Evolutionary conservation across 1,284 basidiomycete genomes (phyloP).

Genomic region (Apiotrichum akiyoshidainum): DNA sequence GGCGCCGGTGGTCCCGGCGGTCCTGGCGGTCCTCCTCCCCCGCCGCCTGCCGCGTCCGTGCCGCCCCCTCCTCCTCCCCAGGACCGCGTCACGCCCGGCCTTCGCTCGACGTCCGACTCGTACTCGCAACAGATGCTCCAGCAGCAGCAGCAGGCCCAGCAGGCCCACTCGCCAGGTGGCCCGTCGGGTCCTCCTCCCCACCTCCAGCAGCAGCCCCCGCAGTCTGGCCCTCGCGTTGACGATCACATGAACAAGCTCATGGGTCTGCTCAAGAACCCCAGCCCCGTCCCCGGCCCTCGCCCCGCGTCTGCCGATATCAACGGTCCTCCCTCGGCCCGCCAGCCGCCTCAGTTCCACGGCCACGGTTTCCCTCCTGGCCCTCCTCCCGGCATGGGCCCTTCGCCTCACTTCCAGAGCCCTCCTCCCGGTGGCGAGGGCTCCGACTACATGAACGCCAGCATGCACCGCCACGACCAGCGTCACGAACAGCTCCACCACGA

Average conservation of each 20-base stretch:
- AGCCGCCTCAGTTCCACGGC: slow-evolving; percentile 5
- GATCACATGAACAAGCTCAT: slow-evolving; percentile 42
- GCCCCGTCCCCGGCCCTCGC: slow-evolving; percentile 15
- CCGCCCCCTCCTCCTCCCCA: not conserved
- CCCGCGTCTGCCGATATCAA: slow-evolving; percentile 14
- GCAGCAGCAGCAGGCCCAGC: not conserved
- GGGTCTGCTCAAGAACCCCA: slow-evolving; percentile 38
- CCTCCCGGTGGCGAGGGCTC: slow-evolving; percentile 4
- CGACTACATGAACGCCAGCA: slow-evolving; percentile 12
- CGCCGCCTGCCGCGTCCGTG: not conserved
- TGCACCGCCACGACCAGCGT: slow-evolving; percentile 11
- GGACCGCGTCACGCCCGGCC: slow-evolving; percentile 3
- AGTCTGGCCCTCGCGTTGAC: slow-evolving; percentile 16
- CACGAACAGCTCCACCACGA: slow-evolving; percentile 3
- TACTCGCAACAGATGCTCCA: not conserved
- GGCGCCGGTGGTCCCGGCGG: not conserved
- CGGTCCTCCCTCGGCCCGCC: slow-evolving; percentile 2
- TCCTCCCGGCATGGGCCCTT: slow-evolving; percentile 17
- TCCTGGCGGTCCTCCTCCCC: not conserved
- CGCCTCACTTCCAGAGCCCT: slow-evolving; percentile 14
- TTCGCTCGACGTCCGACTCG: slow-evolving; percentile 4
- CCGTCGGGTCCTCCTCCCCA: not conserved
- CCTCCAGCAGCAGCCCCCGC: not conserved
- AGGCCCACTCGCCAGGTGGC: not conserved
- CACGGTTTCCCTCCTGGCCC: slow-evolving; percentile 4